Evolutionary conservation across 108 stramenopile species (phyloP), one percentile per base, ranked within the genome.

Genomic region (Nitzschia palea): DNA sequence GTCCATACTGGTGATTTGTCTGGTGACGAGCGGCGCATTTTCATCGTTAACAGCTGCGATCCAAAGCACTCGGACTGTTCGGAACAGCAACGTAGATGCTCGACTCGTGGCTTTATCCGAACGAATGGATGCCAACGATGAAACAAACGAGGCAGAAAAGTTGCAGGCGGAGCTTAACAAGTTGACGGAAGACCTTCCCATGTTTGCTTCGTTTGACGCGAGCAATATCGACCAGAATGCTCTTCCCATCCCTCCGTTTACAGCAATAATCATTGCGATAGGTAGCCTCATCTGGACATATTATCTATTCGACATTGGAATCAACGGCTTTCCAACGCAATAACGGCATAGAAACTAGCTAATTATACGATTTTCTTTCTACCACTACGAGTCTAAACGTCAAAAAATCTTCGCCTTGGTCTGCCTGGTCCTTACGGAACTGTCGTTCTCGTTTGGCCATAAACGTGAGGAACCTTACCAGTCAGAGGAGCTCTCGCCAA

Each of bases 161-260:
- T 36, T 59, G 4, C 58, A 59, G 18, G 12, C 4, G n/a, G n/a
- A 40, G 14, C n/a, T 59, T 15, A 59, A 59, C 58, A 59, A 59
- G 35, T 14, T 59, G 12, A 37, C 33, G 2, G 35, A 59, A 37
- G 58, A 59, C 2, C 58, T 36, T 8, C 35, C 58, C n/a, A 59
- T 59, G 58, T 59, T 59, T 20, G 29, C 58, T 6, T 6, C 58
- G 9, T 59, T 30, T 30, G 23, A 59, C 36, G 58, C 32, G 17
- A 22, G 23, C 32, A 35, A 37, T 20, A 34, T 59, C 17, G 58
- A 59, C 33, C 35, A 59, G 23, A 20, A 8, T 12, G 58, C 58
- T 6, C 33, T 59, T 20, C 58, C 58, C 18, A 40, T 59, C 23
- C 58, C 58, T 14, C 17, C 33, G 4, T 59, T 59, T 20, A 59